A percentile compares a stretch with the other conserved stretches of the same genome.
Evolutionary conservation across 768 basidiomycete genomes (phyloP).

Genomic region (Chalciporus sphaerocephalus): DNA sequence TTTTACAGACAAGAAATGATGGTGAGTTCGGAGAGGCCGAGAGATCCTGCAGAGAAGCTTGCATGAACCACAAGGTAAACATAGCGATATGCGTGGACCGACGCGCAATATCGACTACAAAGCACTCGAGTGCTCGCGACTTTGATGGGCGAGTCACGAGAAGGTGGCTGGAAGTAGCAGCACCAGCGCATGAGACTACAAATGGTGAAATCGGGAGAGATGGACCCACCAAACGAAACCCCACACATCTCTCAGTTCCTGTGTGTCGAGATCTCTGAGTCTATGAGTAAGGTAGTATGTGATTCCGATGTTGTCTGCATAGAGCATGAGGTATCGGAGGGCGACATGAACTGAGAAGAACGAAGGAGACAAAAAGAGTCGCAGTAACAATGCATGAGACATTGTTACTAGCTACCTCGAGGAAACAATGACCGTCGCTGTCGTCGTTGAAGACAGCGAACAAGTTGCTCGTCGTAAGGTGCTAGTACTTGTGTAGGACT

Average conservation of each 20-base stretch:
- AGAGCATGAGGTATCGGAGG: constrained; percentile 76
- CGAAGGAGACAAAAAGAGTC: constrained; percentile 85
- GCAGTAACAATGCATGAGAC: constrained; percentile 83
- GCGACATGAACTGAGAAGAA: constrained; percentile 96
- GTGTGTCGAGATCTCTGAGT: constrained; percentile 59
- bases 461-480: neutral
- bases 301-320: constrained; percentile 86
- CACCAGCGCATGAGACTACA: constrained; percentile 16
- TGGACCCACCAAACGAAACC: constrained; percentile 74
- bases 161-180: constrained; percentile 64
- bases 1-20: constrained; percentile 88
- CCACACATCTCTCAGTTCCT: constrained; percentile 81
- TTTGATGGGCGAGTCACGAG: constrained; percentile 89
- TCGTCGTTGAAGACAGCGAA: constrained; percentile 12
- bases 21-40: constrained; percentile 48
- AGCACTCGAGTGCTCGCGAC: constrained; percentile 90
- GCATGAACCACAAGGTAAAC: constrained; percentile 98
- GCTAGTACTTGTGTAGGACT: neutral
- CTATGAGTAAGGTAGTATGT: constrained; percentile 84
- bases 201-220: neutral
- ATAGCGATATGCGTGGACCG: constrained; percentile 94
- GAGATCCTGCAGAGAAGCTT: constrained; percentile 86
- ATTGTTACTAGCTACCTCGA: constrained; percentile 24
- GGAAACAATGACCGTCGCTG: constrained; percentile 2
- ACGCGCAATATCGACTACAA: constrained; percentile 84